These are phyloP conservation scores for Pichia phayaonensis DNA, from an alignment of 805 yeast species.

Conservation along the genomic window DNA sequence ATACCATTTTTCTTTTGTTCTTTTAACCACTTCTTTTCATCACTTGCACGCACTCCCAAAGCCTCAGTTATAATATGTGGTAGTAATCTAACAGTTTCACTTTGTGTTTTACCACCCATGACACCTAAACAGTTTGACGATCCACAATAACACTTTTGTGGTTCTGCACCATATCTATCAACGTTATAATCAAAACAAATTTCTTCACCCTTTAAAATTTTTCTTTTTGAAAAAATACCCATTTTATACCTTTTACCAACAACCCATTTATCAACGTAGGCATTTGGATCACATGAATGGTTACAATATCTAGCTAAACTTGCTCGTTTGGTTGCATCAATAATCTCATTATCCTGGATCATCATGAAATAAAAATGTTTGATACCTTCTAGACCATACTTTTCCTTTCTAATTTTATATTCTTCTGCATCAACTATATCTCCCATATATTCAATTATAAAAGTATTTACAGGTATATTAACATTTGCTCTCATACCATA, in stretches of 20 bases:
- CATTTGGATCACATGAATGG: slow-evolving; percentile 93
- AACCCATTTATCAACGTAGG: slow-evolving; percentile 95
- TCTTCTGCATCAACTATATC: slow-evolving; percentile 79
- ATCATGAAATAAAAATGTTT: slow-evolving; percentile 93
- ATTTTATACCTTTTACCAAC: slow-evolving; percentile 82
- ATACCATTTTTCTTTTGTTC: slow-evolving; percentile 43
- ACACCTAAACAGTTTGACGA: slow-evolving; percentile 87
- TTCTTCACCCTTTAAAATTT: slow-evolving; percentile 73
- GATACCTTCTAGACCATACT: slow-evolving; percentile 60
- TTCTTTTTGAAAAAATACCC: slow-evolving; percentile 89
- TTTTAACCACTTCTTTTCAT: slow-evolving; percentile 67
- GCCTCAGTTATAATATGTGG: slow-evolving; percentile 85
- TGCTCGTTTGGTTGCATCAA: slow-evolving; percentile 90
- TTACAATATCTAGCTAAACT: slow-evolving; percentile 86
- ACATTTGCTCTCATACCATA: slow-evolving; percentile 75
- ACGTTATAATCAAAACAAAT: slow-evolving; percentile 90
- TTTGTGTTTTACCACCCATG: slow-evolving; percentile 95
- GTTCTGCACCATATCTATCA: slow-evolving; percentile 90
- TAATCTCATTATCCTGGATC: slow-evolving; percentile 86
- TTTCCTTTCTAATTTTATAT: slow-evolving; percentile 68
- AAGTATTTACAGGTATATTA: slow-evolving; percentile 52
- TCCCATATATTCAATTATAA: slow-evolving; percentile 88
- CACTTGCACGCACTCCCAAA: slow-evolving; percentile 60
- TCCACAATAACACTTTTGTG: slow-evolving; percentile 93
- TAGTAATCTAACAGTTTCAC: slow-evolving; percentile 76